Percentiles rank a stretch among this genome's conserved stretches.
These are phyloP conservation scores for Rhizoctonia solani DNA, from an alignment of 1,284 basidiomycete genomes.

Conservation along the genomic window DNA sequence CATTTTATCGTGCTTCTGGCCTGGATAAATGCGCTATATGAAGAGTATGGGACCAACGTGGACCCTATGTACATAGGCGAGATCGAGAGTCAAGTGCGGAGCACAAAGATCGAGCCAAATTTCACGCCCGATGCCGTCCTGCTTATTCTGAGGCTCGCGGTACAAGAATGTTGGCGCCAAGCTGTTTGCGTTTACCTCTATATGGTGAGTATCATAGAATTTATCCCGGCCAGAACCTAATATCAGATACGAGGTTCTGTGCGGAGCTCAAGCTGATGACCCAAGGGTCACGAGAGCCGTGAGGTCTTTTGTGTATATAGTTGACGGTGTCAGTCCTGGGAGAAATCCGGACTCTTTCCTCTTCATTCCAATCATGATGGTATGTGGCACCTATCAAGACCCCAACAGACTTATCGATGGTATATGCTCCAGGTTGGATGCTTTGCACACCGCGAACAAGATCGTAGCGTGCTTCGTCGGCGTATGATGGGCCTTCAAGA, in stretches of 20 bases:
- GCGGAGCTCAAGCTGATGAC: conserved; percentile 11
- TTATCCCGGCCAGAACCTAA: neutral
- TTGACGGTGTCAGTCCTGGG: conserved; percentile 21
- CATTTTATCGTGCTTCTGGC: conserved; percentile 3
- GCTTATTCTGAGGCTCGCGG: conserved; percentile 1
- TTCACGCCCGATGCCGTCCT: neutral
- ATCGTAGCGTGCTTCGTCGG: neutral
- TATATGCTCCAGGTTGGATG: neutral
- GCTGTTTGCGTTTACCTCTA: conserved; percentile 18
- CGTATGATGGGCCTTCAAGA: conserved; percentile 21
- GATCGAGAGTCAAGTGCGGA: neutral
- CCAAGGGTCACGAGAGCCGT: conserved; percentile 3
- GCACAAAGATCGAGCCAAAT: neutral
- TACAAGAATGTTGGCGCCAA: conserved; percentile 11
- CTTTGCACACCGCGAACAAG: neutral
- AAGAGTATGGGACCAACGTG: neutral
- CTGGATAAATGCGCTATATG: conserved; percentile 6
- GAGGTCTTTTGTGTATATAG: conserved; percentile 1
- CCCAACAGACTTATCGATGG: neutral
- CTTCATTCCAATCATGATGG: conserved; percentile 18
- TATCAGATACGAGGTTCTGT: conserved; percentile 5
- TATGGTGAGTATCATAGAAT: neutral
- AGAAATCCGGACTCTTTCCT: conserved; percentile 19
- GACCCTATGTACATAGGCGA: neutral
- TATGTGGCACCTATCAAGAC: neutral